A percentile compares a stretch with the other conserved stretches of the same genome.
These are phyloP conservation scores for Microbotryomycetes sp. DNA, from an alignment of 1,284 basidiomycete genomes.

Conservation along the genomic window DNA sequence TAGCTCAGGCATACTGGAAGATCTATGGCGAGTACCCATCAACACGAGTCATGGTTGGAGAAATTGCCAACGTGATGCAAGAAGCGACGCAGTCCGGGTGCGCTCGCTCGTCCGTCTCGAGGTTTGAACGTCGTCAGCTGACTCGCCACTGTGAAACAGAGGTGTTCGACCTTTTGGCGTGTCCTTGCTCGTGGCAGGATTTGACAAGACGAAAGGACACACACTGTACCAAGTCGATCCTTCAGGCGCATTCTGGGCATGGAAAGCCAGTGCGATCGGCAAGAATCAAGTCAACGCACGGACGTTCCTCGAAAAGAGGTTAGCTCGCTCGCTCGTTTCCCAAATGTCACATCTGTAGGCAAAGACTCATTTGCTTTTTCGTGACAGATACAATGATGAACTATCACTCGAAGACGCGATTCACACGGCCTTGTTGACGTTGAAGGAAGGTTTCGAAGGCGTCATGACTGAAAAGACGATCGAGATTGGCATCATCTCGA, in stretches of 20 bases:
- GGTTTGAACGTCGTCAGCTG: background rate
- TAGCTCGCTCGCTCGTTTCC: slow-evolving; percentile 38
- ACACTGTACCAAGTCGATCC: slow-evolving; percentile 98
- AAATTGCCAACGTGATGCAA: slow-evolving; percentile 97
- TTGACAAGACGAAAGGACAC: slow-evolving; percentile 84
- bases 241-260: slow-evolving; percentile 97
- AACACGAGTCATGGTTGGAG: slow-evolving; percentile 90
- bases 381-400: slow-evolving; percentile 88
- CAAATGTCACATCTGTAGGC: slow-evolving; percentile 1
- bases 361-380: too few species aligned
- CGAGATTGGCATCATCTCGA: slow-evolving; percentile 92
- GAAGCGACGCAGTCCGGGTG: slow-evolving; percentile 97
- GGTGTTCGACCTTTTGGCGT: slow-evolving; percentile 98
- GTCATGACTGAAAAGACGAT: slow-evolving; percentile 99
- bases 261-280: slow-evolving; percentile 99
- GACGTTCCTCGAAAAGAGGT: slow-evolving; percentile 98
- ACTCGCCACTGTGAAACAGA: slow-evolving; percentile 46
- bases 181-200: slow-evolving; percentile 91
- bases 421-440: slow-evolving; percentile 94
- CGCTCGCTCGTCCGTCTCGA: slow-evolving; percentile 38
- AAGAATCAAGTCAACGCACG: slow-evolving; percentile 99
- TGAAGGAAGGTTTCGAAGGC: slow-evolving; percentile 89
- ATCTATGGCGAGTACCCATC: slow-evolving; percentile 99
- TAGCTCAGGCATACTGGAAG: slow-evolving; percentile 98
- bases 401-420: slow-evolving; percentile 98